phyloP scores from a whole-genome alignment of 139 green algal species.

The Chlorella sp. region DNA sequence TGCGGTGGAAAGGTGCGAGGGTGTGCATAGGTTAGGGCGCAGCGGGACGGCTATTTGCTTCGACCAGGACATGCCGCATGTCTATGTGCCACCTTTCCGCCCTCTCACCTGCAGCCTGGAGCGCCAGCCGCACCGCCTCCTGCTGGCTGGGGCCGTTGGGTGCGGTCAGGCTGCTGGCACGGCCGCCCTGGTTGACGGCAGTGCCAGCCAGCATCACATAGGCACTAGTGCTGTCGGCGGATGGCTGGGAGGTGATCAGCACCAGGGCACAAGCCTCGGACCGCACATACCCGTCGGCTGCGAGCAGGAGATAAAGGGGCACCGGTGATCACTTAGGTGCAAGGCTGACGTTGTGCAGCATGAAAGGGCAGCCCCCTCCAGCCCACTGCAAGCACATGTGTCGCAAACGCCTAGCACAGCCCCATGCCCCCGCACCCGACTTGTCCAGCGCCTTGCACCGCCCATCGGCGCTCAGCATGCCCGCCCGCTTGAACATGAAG shows the following conservation, averaged over 20 bases:
- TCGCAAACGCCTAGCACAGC: no score
- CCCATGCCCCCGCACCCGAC: neutral
- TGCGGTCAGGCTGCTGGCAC: conserved; percentile 60
- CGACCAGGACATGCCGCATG: no score
- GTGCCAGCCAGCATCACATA: conserved; percentile 39
- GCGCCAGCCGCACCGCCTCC: conserved; percentile 67
- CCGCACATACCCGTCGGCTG: conserved; percentile 68
- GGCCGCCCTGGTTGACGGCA: conserved; percentile 60
- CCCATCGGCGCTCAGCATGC: conserved; percentile 66
- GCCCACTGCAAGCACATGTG: no score
- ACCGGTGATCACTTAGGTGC: neutral
- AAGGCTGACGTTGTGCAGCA: neutral
- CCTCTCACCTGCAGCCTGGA: conserved; percentile 45
- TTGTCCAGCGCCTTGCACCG: conserved; percentile 64
- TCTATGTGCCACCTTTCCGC: neutral
- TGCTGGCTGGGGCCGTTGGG: conserved; percentile 65
- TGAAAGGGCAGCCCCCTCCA: neutral
- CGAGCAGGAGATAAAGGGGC: no score
- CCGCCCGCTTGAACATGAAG: conserved; percentile 57
- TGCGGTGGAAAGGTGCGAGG: no score
- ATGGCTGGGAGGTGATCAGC: conserved; percentile 10
- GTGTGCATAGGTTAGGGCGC: no score
- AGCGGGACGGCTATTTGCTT: no score
- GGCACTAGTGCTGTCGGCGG: neutral
- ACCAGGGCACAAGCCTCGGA: conserved; percentile 48